Evolutionary conservation across 2,329 filamentous ascomycete genomes (phyloP).

Genomic region (Pseudomassariella vexata): DNA sequence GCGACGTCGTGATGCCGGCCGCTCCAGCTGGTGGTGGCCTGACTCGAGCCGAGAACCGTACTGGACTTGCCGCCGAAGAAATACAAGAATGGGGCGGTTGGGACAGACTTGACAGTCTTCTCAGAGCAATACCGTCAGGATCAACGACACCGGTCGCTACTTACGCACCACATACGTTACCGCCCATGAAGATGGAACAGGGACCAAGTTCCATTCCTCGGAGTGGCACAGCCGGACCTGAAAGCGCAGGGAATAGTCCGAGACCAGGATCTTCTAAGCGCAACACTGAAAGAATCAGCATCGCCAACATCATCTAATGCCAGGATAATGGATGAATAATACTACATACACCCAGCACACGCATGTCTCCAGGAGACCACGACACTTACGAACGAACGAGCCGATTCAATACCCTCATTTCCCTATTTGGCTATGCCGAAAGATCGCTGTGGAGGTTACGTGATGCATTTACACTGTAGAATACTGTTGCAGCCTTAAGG

Average conservation of each 20-base stretch:
- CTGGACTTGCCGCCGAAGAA: slow-evolving; percentile 50
- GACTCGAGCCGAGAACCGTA: slow-evolving; percentile 40
- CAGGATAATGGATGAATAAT: not conserved
- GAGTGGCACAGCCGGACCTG: slow-evolving; percentile 12
- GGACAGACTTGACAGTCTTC: slow-evolving; percentile 63
- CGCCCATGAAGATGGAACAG: slow-evolving; percentile 26
- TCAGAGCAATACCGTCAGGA: slow-evolving; percentile 35
- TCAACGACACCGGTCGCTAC: slow-evolving; percentile 12
- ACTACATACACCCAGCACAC: not conserved
- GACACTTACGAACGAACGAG: not conserved
- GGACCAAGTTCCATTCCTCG: slow-evolving; percentile 15
- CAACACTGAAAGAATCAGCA: slow-evolving; percentile 38
- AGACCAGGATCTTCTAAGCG: slow-evolving; percentile 25
- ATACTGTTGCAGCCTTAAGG: slow-evolving; percentile 1
- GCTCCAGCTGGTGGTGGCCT: slow-evolving; percentile 28
- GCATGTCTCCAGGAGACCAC: not conserved
- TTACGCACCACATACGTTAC: slow-evolving; percentile 23
- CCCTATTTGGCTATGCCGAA: not conserved
- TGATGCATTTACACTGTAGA: slow-evolving; percentile 3
- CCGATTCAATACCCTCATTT: slow-evolving; percentile 1
- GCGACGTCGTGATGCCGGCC: slow-evolving; percentile 26
- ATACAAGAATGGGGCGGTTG: slow-evolving; percentile 73
- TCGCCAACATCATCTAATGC: slow-evolving; percentile 37
- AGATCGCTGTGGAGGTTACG: not conserved
- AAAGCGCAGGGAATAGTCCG: slow-evolving; percentile 26